Conservation (phyloP, 768 basidiomycete genomes). For the Leucosporidium scottii region DNA sequence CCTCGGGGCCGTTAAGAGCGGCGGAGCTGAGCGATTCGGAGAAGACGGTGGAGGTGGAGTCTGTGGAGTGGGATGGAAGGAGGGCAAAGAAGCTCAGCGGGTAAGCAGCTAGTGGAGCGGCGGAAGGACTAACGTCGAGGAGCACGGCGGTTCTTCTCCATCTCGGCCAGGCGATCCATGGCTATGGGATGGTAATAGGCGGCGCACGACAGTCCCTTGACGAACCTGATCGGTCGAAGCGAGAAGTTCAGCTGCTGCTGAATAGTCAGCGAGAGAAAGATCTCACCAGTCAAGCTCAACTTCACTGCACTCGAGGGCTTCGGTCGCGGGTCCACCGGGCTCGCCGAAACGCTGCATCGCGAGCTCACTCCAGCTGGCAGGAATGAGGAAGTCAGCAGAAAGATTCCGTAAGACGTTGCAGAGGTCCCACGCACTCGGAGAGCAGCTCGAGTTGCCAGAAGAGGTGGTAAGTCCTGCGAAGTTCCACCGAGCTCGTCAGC, state of each 20-base stretch:
- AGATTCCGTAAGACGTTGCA: neutral
- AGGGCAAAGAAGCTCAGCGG: too few relatives aligned
- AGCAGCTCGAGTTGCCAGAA: slow-evolving; percentile 21
- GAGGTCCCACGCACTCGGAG: slow-evolving; percentile 1
- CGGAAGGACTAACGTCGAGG: too few relatives aligned
- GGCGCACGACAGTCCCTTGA: slow-evolving; percentile 5
- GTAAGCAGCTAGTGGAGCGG: too few relatives aligned
- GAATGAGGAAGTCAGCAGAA: neutral
- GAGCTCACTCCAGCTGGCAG: neutral
- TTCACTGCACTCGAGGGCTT: neutral
- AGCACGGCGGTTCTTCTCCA: neutral
- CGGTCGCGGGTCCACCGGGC: neutral
- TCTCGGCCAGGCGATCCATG: neutral
- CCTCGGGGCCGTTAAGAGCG: too few relatives aligned
- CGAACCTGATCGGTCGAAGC: neutral
- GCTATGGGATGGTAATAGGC: slow-evolving; percentile 18
- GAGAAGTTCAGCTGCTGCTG: too few relatives aligned
- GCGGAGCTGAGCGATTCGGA: too few relatives aligned
- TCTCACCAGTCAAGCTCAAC: slow-evolving; percentile 22
- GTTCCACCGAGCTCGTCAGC: too few relatives aligned
- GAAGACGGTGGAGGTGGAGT: too few relatives aligned
- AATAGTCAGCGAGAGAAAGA: too few relatives aligned
- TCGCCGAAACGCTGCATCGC: slow-evolving; percentile 15
- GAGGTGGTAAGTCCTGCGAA: slow-evolving; percentile 17
- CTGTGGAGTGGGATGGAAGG: too few relatives aligned